phyloP scores from a whole-genome alignment of 23 red algal species.

The Gracilaria caudata region DNA sequence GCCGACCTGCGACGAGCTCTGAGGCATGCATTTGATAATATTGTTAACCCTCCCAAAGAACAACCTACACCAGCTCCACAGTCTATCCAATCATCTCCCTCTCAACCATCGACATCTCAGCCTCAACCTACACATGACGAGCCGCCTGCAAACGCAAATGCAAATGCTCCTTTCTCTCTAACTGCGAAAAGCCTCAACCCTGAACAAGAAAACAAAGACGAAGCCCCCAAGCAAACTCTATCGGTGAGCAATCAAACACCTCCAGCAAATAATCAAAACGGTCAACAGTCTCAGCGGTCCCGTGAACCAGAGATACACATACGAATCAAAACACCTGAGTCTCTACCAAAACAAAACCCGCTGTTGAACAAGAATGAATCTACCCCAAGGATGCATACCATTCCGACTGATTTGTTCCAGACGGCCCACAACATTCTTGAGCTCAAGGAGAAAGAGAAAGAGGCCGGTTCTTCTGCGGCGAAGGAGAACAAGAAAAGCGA shows the following conservation, averaged over 20 bases:
- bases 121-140: too few relatives aligned
- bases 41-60: neutral
- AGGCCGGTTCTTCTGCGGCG: neutral
- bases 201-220: neutral
- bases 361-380: neutral
- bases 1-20: neutral
- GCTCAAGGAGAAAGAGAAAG: slow-evolving; percentile 11
- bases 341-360: neutral
- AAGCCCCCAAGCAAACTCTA: neutral
- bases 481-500: neutral
- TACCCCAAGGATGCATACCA: slow-evolving; percentile 6
- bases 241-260: neutral
- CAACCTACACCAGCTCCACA: neutral
- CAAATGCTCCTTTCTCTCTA: too few relatives aligned
- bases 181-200: neutral
- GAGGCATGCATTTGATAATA: neutral
- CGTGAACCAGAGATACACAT: neutral
- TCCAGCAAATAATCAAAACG: neutral
- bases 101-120: too few relatives aligned
- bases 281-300: neutral
- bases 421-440: slow-evolving; percentile 26
- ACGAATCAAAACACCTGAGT: neutral
- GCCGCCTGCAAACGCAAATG: too few relatives aligned
- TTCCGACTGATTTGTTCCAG: slow-evolving; percentile 34
- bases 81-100: neutral